Conservation (phyloP, 345 rosid genomes). For the Bruguiera gymnorhiza region DNA sequence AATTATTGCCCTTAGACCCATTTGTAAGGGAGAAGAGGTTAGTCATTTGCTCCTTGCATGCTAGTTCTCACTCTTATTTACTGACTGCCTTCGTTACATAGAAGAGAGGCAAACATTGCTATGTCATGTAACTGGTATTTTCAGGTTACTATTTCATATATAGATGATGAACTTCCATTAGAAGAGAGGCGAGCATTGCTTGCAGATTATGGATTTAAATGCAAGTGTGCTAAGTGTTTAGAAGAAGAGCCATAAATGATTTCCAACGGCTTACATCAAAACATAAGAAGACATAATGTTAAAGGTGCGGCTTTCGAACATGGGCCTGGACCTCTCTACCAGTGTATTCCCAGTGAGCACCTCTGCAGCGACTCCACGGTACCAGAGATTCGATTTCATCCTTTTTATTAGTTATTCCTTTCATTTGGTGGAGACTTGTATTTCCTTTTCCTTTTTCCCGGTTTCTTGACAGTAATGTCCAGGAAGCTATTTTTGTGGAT, state of each 20-base stretch:
- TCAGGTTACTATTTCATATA: conserved; percentile 78
- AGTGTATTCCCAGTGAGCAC: too few species aligned
- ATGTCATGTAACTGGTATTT: conserved; percentile 3
- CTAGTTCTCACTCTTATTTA: background rate
- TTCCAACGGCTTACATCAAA: too few species aligned
- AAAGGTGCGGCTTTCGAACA: too few species aligned
- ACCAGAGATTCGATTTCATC: too few species aligned
- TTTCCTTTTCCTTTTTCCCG: too few species aligned
- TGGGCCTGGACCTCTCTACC: too few species aligned
- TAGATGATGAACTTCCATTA: conserved; percentile 71
- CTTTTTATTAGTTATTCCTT: too few species aligned
- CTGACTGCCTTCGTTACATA: background rate
- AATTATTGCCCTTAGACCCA: conserved; percentile 53
- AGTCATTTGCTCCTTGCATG: background rate
- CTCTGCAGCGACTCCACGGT: too few species aligned
- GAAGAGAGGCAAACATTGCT: background rate
- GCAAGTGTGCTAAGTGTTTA: conserved; percentile 66
- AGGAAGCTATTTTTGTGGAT: too few species aligned
- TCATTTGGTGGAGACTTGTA: too few species aligned
- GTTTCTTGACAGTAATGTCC: too few species aligned
- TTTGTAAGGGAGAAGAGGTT: conserved; percentile 80
- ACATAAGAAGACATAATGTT: too few species aligned
- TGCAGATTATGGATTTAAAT: conserved; percentile 78
- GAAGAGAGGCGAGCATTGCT: conserved; percentile 62
- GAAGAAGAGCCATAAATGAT: conserved; percentile 30